These are phyloP conservation scores for Ligustrum vulgare DNA, from an alignment of 257 asterid species.

Conservation along the genomic window DNA sequence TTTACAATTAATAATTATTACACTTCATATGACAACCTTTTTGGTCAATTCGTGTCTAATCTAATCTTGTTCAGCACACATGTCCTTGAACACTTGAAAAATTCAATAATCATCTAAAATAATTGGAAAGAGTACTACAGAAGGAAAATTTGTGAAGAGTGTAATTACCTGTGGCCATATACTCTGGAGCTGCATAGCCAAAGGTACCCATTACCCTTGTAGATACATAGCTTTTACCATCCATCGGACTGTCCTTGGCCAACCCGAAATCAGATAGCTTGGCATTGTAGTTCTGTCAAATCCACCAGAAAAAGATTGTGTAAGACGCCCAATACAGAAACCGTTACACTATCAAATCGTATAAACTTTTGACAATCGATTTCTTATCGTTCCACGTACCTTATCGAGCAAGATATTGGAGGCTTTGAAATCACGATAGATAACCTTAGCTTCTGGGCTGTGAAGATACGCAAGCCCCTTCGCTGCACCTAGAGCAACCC, in stretches of 20 bases:
- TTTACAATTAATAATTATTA: neutral
- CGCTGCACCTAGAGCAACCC: constrained; percentile 72
- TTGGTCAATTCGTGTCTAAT: neutral
- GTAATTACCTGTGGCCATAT: constrained; percentile 73
- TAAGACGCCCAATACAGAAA: constrained; percentile 16
- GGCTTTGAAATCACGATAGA: constrained; percentile 66
- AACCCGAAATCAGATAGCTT: constrained; percentile 77
- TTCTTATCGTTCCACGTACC: constrained; percentile 29
- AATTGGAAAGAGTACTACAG: neutral
- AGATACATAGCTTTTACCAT: constrained; percentile 74
- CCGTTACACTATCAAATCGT: neutral
- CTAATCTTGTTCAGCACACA: neutral
- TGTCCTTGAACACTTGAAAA: neutral
- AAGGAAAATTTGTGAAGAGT: neutral
- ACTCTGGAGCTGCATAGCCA: constrained; percentile 83
- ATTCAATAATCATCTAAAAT: neutral
- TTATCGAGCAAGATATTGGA: constrained; percentile 65
- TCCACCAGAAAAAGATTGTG: constrained; percentile 4
- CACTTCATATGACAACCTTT: neutral
- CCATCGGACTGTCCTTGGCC: constrained; percentile 71
- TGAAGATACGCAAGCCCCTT: constrained; percentile 71
- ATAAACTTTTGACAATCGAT: neutral
- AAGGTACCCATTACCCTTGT: constrained; percentile 75
- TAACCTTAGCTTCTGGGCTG: constrained; percentile 65
- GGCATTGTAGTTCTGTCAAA: constrained; percentile 56